Evolutionary conservation across 2,329 filamentous ascomycete species (phyloP), one percentile per base, ranked within the genome.

Genomic region (Fusarium keratoplasticum): DNA sequence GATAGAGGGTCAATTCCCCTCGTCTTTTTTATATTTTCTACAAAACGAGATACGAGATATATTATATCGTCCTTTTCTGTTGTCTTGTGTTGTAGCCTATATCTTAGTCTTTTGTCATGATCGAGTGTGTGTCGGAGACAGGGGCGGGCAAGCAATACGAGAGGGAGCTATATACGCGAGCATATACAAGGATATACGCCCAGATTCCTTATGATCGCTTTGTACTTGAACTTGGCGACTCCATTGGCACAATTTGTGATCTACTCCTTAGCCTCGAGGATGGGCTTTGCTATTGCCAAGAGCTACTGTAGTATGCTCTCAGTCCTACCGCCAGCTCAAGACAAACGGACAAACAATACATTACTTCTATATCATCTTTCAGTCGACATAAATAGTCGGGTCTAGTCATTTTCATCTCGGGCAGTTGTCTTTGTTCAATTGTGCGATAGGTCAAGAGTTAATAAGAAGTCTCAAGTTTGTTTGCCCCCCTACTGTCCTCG

Each of bases 271-370:
- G 14, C 5, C 8, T 27, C 8, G 0, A 9, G 42, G 22, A 47
- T 27, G 5, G 70, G 20, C 29, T 61, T 58, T 33, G 64, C 54
- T 44, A 84, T 82, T 1, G 79, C 78, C 25, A 86, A 73, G 0
- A 81, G 80, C 66, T 84, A 27, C 27, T 27, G 27, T 27, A 85
- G 62, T 85, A 84, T 63, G 85, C 83, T 38, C 20, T 85, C 7
- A 85, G 61, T 5, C 82, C 79, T 16, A 14, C 13, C 20, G 87
- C 83, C 0, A 88, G 72, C 61, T 86, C 84, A 2, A 86, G 76
- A 54, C 80, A 86, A 29, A 87, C 81, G 0, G 85, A 84, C 67
- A 86, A 80, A 0, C 84, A 84, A 31, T 87, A 81, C 10, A 87
- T 81, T 0, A 76, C 70, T 0, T 81, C 76, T 1, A 81, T 71